Evolutionary conservation across 2,329 filamentous ascomycete genomes (phyloP), one percentile per base, ranked within the genome.

Genomic region (Botrytis pseudocinerea): DNA sequence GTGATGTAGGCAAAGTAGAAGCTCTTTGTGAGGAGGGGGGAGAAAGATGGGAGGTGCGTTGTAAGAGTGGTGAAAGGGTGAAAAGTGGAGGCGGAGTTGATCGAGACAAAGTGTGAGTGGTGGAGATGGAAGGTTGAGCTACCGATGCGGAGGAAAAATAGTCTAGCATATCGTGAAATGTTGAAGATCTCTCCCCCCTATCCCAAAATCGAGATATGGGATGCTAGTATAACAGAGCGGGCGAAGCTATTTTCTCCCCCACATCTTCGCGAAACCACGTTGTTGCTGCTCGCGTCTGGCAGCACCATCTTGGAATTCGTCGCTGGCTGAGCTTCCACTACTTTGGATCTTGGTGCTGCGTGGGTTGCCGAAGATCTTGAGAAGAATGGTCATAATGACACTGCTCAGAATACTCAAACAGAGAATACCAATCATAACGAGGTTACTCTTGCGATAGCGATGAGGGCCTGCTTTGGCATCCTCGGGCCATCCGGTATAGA

Each of bases 371-470:
- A 89, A 83, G 44, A 87, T 81, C 80, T 79, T 90, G 59, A 97
- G 82, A 73, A 93, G 82, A 28, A 90, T 78, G 68, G 89, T 88
- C 91, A 96, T 95, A 73, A 86, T 79, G 35, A 90, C 83, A 61
- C 91, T 91, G 78, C 91, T 92, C 6, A 91, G 76, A 69, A 97
- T 95, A 82, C 94, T 97, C 69, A 90, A 84, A 75, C 88, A 89
- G 32, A 97, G 83, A 72, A 97, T 97, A 4, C 91, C 94, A 73
- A 97, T 90, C 94, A 97, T 97, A 77, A 91, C 89, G 77, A 95
- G 84, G 82, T 97, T 97, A 83, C 93, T 97, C 81, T 91, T 91
- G 75, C 92, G 90, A 83, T 92, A 97, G 83, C 91, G 91, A 78
- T 88, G 85, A 16, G 88, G 88, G 0, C 93, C 93, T 1, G 87